Base-by-base conservation (phyloP, 208 protist genomes). In the Leishmania amazonensis region DNA sequence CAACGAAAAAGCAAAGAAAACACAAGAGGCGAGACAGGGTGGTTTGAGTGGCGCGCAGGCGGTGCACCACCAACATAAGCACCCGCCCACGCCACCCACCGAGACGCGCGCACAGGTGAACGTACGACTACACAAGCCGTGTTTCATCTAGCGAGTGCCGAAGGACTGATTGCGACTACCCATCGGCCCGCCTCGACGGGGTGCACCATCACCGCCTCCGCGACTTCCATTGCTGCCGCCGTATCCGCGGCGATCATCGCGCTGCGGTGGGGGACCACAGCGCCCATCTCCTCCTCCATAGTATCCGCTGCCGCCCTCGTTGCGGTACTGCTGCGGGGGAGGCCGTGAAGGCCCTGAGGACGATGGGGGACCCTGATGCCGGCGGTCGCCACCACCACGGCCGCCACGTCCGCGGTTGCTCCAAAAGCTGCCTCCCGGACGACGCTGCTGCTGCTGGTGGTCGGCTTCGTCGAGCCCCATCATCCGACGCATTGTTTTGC, bases 401-500 rank as follows among this genome's bases (percentile, higher is more conserved):
- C 68, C 42, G 1, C 68, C 68, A 73, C 88, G 79, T 62, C 87
- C 75, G 7, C 89, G 57, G 42, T 11, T 67, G 57, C 40, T 38
- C 11, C 81, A 54, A 15, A 73, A 58, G 76, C 71, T 72, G 17
- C 68, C 70, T 51, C 82, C 80, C 11, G 75, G 65, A 7, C 82
- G 67, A 7, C 77, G 78, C 38, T 77, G 78, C 21, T 70, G 57
- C 49, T 24, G 24, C 9, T 9, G 47, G 24, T 45, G 21, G 28
- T 53, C 78, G 7, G 45, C 57, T 1, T 82, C 76, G 31, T 83
- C 78, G 0, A 96, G 80, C 7, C 94, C 94, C 80, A 97, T 85
- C 83, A 97, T 89, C 58, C 88, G 73, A 67, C 88, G 87, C 94
- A 97, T 94, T n/a, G 91, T 95, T 60, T 84, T 74, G 49, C 85